Evolutionary conservation across 1,284 basidiomycete genomes (phyloP), one percentile per base, ranked within the genome.

Genomic region (Paramarasmius palmivorus): DNA sequence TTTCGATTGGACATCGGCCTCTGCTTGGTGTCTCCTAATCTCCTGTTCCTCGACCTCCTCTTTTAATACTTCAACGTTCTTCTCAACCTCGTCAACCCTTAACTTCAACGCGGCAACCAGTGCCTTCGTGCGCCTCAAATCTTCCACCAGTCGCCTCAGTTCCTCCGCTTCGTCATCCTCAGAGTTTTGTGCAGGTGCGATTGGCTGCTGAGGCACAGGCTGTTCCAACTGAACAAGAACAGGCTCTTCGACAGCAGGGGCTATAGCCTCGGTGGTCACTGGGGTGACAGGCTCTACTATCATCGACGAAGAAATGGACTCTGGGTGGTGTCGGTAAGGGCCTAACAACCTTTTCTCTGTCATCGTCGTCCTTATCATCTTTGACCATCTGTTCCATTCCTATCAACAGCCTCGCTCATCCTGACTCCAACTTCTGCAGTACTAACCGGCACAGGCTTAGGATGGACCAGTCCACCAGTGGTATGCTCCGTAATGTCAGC

Each of bases 101-200:
- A 40, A 45, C 41, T 59, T 62, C 50, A 70, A 65, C 25, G 52
- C 60, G 35, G 68, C 67, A 23, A 75, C 42, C 40, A 68, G 52
- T 37, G 19, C 49, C 26, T 57, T 49, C 5, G 55, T 68, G 34
- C 67, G 65, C 4, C 65, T 63, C 12, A 70, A 52, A 48, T 68
- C 64, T 35, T 62, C 61, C 49, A 69, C 68, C 58, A 67, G 63
- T 17, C 61, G 65, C 26, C 62, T 65, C n/a, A 55, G 64, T 12
- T 63, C 64, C 52, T 49, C 56, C 52, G 50, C 56, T 19, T n/a
- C 40, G 50, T 48, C 48, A 29, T n/a, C 49, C 36, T 26, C 47
- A 12, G 12, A 6, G 29, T 32, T 32, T 32, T 32, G 29, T 32
- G 29, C 6, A 32, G 29, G 29, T 32, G 29, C 29, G 12, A 32